Conservation (phyloP, 2,329 filamentous ascomycete species). For the Teratosphaeria destructans region DNA sequence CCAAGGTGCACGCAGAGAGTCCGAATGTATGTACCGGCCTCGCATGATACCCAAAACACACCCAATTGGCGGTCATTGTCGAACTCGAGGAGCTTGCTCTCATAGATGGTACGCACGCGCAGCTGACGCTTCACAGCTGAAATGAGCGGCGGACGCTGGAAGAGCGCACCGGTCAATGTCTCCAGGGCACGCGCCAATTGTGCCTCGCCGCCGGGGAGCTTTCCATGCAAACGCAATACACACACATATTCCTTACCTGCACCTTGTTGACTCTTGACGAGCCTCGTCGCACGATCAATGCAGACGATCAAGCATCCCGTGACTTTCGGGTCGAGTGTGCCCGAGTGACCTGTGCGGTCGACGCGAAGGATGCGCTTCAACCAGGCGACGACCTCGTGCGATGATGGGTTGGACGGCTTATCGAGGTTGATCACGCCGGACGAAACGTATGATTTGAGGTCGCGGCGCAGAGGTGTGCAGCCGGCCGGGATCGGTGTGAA, state of each 20-base stretch:
- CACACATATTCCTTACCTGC: constrained; percentile 99
- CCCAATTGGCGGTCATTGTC: constrained; percentile 96
- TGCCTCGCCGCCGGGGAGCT: constrained; percentile 82
- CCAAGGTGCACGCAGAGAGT: constrained; percentile 93
- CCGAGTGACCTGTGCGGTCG: constrained; percentile 96
- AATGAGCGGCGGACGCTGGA: constrained; percentile 93
- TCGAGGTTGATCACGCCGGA: constrained; percentile 98
- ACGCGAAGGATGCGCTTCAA: constrained; percentile 92
- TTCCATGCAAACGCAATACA: constrained; percentile 90
- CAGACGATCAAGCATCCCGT: constrained; percentile 92
- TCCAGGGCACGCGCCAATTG: constrained; percentile 91
- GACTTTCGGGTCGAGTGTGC: constrained; percentile 96
- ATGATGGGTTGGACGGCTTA: constrained; percentile 94
- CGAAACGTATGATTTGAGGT: constrained; percentile 93
- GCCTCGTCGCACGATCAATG: constrained; percentile 89
- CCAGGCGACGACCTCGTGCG: constrained; percentile 98
- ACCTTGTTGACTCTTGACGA: constrained; percentile 98
- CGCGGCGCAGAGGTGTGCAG: constrained; percentile 81
- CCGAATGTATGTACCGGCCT: constrained; percentile 97
- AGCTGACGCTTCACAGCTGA: constrained; percentile 98
- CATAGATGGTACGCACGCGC: constrained; percentile 94
- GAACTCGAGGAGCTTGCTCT: constrained; percentile 90
- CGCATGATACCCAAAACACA: constrained; percentile 99
- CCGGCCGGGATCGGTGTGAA: constrained; percentile 95
- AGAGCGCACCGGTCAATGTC: constrained; percentile 89